Evolutionary conservation across 345 rosid species (phyloP).

Genomic region (Linum usitatissimum): DNA sequence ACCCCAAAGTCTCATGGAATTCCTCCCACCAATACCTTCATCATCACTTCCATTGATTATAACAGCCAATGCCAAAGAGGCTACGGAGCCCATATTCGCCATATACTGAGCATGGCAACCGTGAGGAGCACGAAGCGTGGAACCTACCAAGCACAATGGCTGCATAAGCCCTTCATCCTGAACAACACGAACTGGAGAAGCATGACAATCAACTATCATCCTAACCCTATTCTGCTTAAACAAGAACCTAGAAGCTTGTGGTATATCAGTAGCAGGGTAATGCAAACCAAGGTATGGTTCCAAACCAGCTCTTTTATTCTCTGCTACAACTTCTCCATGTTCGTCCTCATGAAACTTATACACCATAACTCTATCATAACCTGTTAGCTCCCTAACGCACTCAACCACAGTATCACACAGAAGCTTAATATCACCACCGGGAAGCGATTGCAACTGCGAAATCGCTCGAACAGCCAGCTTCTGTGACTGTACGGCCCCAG

Average conservation of each 20-base stretch:
- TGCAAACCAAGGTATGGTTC: constrained; percentile 90
- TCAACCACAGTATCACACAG: constrained; percentile 87
- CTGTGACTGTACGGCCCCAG: constrained; percentile 98
- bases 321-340: constrained; percentile 99
- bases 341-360: constrained; percentile 97
- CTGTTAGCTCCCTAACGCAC: constrained; percentile 79
- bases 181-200: constrained; percentile 44
- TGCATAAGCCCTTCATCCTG: constrained; percentile 77
- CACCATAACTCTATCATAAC: constrained; percentile 93
- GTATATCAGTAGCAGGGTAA: constrained; percentile 96
- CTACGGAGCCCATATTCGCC: constrained; percentile 90
- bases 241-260: constrained; percentile 91
- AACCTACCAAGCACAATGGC: constrained; percentile 90
- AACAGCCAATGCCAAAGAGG: constrained; percentile 87
- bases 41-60: constrained; percentile 79
- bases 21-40: constrained; percentile 61
- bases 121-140: constrained; percentile 94
- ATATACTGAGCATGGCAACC: constrained; percentile 95
- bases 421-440: constrained; percentile 82
- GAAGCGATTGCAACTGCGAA: constrained; percentile 79
- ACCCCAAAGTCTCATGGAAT: constrained; percentile 83
- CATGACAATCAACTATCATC: constrained; percentile 89
- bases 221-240: constrained; percentile 93
- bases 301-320: constrained; percentile 63
- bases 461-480: constrained; percentile 89